Evolutionary conservation across 768 basidiomycete genomes (phyloP), one percentile per base, ranked within the genome.

Genomic region (Termitomyces sp.): DNA sequence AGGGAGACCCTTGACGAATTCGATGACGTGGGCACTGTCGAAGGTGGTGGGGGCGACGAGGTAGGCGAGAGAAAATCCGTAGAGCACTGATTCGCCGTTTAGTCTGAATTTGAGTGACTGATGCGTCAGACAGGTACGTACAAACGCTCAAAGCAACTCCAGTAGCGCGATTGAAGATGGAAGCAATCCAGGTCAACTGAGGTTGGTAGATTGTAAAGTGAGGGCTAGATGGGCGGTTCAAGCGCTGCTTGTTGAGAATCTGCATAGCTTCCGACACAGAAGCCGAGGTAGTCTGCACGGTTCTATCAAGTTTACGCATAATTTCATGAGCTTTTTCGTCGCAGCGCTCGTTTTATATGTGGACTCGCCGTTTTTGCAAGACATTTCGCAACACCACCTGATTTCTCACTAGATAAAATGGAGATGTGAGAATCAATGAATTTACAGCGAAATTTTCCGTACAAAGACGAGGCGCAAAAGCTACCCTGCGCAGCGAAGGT

Each of bases 161-260:
- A 12, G 94, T 91, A n/a, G 83, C 74, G 73, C 97, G 91, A 77
- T 98, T 89, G 44, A 83, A 86, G 68, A 96, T 94, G 18, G 94
- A 97, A 5, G 76, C 82, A 58, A 92, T 15, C 92, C 93, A 96
- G 39, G 96, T 98, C 51, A 98, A 75, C 76, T 98, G 93, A 2
- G 90, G 91, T 70, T 96, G 90, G 78, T 99, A 99, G 76, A 99
- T 98, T 59, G 94, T 94, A 72, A 94, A 91, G 74, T 98, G 96
- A 9, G 97, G 97, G 69, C 90, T 92, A 63, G 84, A 91, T 18
- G 97, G 96, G n/a, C 97, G 90, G 53, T 80, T 79, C 54, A 92
- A 76, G 65, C 97, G 91, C 74, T 98, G 96, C 66, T 83, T 75
- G 81, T 98, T 96, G 68, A 98, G 80, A 64, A 94, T 90, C 4